Percentiles rank a stretch among this genome's conserved stretches.
These are phyloP conservation scores for Alternaria conjuncta DNA, from an alignment of 2,329 filamentous ascomycete species.

Conservation along the genomic window DNA sequence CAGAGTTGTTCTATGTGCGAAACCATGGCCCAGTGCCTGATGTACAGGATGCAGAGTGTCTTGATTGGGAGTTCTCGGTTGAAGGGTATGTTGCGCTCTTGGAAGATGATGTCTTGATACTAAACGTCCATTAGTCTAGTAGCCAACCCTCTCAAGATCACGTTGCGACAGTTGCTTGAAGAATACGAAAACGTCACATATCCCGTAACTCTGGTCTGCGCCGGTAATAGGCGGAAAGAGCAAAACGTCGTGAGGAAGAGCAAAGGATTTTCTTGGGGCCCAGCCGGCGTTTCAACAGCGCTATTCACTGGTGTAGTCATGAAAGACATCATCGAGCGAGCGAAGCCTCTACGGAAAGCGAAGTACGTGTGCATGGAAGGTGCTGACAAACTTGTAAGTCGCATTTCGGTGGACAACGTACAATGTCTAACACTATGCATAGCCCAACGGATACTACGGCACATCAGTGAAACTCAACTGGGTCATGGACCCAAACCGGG, in stretches of 20 bases:
- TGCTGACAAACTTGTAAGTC: conserved; percentile 73
- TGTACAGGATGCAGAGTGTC: conserved; percentile 73
- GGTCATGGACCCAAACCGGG: conserved; percentile 81
- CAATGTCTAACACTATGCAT: conserved; percentile 13
- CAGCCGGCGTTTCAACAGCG: conserved; percentile 84
- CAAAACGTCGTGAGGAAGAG: conserved; percentile 90
- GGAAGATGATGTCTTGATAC: background rate
- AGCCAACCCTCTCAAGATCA: conserved; percentile 74
- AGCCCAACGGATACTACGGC: conserved; percentile 87
- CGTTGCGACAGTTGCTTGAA: conserved; percentile 72
- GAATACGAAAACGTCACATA: conserved; percentile 83
- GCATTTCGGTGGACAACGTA: background rate
- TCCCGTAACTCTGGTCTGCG: conserved; percentile 88
- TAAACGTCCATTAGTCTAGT: conserved; percentile 63
- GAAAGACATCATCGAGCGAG: conserved; percentile 71
- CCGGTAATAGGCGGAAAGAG: conserved; percentile 90
- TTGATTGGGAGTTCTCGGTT: conserved; percentile 81
- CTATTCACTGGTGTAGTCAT: conserved; percentile 85
- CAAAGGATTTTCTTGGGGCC: conserved; percentile 93
- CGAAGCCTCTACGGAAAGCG: conserved; percentile 72
- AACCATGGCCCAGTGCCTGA: conserved; percentile 86
- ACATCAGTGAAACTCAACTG: conserved; percentile 88
- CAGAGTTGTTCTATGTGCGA: conserved; percentile 88
- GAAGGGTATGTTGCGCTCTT: conserved; percentile 63
- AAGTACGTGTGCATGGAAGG: conserved; percentile 91